phyloP scores from a whole-genome alignment of 1,284 basidiomycete genomes.

The Gymnopus androsaceus region DNA sequence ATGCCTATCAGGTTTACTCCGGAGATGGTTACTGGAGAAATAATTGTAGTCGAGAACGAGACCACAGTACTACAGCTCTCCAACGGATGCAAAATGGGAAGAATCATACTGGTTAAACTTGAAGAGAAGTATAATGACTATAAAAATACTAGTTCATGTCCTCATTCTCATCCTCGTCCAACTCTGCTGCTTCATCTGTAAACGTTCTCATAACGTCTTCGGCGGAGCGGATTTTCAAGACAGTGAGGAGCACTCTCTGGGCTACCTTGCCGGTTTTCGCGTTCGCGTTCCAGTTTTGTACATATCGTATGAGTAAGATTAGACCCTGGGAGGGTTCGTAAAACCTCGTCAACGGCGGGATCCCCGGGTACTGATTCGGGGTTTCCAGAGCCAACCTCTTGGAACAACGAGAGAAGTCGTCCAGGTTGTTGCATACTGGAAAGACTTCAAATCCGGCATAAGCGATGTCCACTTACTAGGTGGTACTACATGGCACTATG shows the following conservation, averaged over 20 bases:
- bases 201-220: slow-evolving; percentile 80
- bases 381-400: slow-evolving; percentile 43
- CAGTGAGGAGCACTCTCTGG: slow-evolving; percentile 81
- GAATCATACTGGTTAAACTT: no score
- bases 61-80: slow-evolving; percentile 56
- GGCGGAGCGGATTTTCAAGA: slow-evolving; percentile 75
- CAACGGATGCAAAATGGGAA: slow-evolving; percentile 69
- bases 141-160: slow-evolving; percentile 38
- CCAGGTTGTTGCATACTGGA: slow-evolving; percentile 97
- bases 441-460: no score
- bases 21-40: slow-evolving; percentile 64
- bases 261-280: slow-evolving; percentile 86
- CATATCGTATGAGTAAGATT: slow-evolving; percentile 85
- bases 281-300: slow-evolving; percentile 93
- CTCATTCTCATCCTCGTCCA: slow-evolving; percentile 45
- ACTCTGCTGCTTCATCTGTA: slow-evolving; percentile 39
- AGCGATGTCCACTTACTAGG: no score
- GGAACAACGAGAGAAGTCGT: slow-evolving; percentile 82
- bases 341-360: slow-evolving; percentile 76
- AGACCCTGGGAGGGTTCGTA: slow-evolving; percentile 67
- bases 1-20: slow-evolving; percentile 62
- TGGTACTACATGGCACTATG: no score
- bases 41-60: slow-evolving; percentile 50
- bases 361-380: slow-evolving; percentile 61
- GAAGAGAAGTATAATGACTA: not conserved